Evolutionary conservation across 2,329 filamentous ascomycete species (phyloP), one percentile per base, ranked within the genome.

Genomic region (Sarocladium brachiariae): DNA sequence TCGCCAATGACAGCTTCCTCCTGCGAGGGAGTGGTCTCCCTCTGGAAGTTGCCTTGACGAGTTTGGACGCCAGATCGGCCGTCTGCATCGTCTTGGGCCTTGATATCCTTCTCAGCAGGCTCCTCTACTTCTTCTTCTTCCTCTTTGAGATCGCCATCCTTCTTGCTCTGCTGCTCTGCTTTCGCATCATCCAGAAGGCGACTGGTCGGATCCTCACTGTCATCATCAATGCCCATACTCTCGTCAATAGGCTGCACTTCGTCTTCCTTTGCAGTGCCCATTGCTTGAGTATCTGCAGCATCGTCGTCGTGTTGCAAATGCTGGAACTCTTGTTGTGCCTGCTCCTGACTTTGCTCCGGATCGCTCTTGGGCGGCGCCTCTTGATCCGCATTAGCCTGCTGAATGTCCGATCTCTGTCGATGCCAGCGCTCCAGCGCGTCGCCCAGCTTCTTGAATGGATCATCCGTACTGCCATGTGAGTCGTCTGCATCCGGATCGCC

Each of bases 391-490:
- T 63, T 59, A 4, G 67, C 63, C 52, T 86, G 77, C 63, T 79
- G 73, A 58, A 99, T 97, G 54, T 96, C 86, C 43, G 81, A 81
- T 60, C 95, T 88, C 61, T 90, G 88, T 52, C 88, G 81, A 66
- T 97, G 91, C 89, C 91, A 99, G 59, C 86, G 82, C 65, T 97
- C 91, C 27, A 99, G 75, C 5, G 89, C 86, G 70, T 99, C 90
- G 19, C 93, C 93, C 25, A 99, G 80, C 62, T 96, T 95, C 70
- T 93, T 93, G 76, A 96, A 96, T 1, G 90, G 87, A 57, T 93
- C 82, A 67, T 50, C 76, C 70, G 38, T 71, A 65, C 10, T 72
- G 69, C 50, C 78, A 72, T 34, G 68, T 63, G 24, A 70, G 63
- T 43, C 67, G 4, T 49, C 30, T 31, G 30, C 13, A 5, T 49